A percentile compares a stretch with the other conserved stretches of the same genome.
Evolutionary conservation across 2,329 filamentous ascomycete species (phyloP).

Genomic region (Podosphaera xanthii): DNA sequence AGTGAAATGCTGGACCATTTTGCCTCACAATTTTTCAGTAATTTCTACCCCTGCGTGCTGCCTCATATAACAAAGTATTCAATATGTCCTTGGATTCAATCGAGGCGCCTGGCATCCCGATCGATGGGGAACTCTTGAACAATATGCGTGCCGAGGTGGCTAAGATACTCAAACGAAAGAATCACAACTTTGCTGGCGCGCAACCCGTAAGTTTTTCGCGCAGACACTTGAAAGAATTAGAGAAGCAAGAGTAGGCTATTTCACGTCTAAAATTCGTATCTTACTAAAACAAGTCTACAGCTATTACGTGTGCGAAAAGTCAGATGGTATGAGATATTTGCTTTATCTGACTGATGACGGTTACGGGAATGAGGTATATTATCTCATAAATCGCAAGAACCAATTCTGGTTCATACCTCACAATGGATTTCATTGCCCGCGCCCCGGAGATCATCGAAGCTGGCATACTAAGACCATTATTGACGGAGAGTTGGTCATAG

Average conservation of each 20-base stretch:
- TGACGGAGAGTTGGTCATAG: slow-evolving; percentile 82
- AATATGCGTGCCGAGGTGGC: slow-evolving; percentile 53
- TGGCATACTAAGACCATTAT: slow-evolving; percentile 69
- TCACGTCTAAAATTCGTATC: background rate
- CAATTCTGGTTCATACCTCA: slow-evolving; percentile 73
- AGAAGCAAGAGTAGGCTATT: slow-evolving; percentile 41
- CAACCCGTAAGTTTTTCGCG: slow-evolving; percentile 85
- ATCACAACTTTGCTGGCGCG: slow-evolving; percentile 58
- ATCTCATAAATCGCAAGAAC: slow-evolving; percentile 93
- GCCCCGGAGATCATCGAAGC: slow-evolving; percentile 34
- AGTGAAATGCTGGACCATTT: too few species aligned
- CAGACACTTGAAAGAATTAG: slow-evolving; percentile 62
- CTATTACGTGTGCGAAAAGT: slow-evolving; percentile 97
- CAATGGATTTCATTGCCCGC: slow-evolving; percentile 55
- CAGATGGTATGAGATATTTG: slow-evolving; percentile 47
- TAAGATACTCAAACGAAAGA: slow-evolving; percentile 45
- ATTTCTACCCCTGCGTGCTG: too few species aligned
- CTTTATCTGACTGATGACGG: slow-evolving; percentile 37
- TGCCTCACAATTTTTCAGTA: too few species aligned
- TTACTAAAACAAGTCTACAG: slow-evolving; percentile 18
- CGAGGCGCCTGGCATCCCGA: slow-evolving; percentile 40
- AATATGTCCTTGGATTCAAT: slow-evolving; percentile 17
- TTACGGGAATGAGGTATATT: slow-evolving; percentile 46
- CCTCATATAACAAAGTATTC: background rate
- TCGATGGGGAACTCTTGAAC: slow-evolving; percentile 33